Evolutionary conservation across 208 protist species (phyloP), one percentile per base, ranked within the genome.

Genomic region (Trypanosoma melophagium): DNA sequence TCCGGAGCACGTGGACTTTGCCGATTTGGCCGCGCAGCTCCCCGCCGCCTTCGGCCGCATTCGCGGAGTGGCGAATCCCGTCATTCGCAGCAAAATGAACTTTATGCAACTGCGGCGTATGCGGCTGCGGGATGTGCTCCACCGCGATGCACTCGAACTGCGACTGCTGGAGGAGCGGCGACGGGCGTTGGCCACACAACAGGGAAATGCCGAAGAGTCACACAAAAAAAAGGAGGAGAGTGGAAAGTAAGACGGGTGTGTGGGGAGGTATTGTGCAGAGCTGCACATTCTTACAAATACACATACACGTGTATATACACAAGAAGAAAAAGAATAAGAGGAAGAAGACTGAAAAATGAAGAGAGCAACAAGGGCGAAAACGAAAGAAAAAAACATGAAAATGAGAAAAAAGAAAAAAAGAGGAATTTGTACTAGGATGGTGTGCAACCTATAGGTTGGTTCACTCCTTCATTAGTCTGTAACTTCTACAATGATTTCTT

Each of bases 41-140:
- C 75, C 86, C 13, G 44, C 73, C 3, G 74, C 80, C 0, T 93
- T 92, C 70, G 90, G 90, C 3, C 84, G 87, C 13, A 74, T 74
- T 0, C 51, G 66, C 3, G 60, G 75, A 7, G 63, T 71, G 35
- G 47, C 69, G 38, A 87, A 66, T 61, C 87, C 86, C 8, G 62
- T 67, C 22, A 55, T 93, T 8, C 83, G 89, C 25, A 93, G 87
- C 62, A 85, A 87, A 53, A 70, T 75, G 60, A 91, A 90, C 54
- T 95, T 95, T 60, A 93, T 92, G 83, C 74, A 65, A n/a, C 74
- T 87, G 45, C 84, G 90, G 7, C 82, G 85, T 0, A 92, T 93
- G 87, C 77, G 87, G 0, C 57, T 95, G 53, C 81, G 87, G 12
- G 90, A 95, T 65, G 84, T 95, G 24, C 77, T 93, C 66, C 83